Evolutionary conservation across 2,329 filamentous ascomycete genomes (phyloP), one percentile per base, ranked within the genome.

Genomic region (Neofusicoccum sp.): DNA sequence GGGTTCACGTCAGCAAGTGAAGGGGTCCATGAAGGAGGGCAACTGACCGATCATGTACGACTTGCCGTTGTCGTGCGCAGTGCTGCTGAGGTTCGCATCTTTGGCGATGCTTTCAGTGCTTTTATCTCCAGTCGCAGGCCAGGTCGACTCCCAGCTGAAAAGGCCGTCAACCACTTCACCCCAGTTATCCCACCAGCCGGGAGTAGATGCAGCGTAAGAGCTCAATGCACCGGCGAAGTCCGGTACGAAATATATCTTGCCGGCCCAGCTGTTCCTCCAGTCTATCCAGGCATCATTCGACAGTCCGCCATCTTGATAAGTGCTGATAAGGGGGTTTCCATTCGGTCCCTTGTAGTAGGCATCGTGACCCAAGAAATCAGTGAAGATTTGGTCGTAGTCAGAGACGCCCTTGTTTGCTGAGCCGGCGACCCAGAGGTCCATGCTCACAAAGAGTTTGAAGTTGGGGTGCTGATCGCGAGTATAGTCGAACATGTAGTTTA

Each of bases 111-210:
- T 7, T 9, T 20, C 65, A 65, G 12, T 59, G 20, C 3, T 28
- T 28, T 1, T 26, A 14, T 54, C 24, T 31, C 49, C 49, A 2
- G 24, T 16, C 8, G 9, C 26, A 8, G 74, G 73, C 75, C 75
- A 76, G 12, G 71, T 65, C 2, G 71, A 68, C 64, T 76, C 74
- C 75, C 75, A 76, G 63, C 67, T 75, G 58, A 75, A 75, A 4
- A 75, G 63, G 6, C 74, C 73, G 54, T 76, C 73, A 20, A 76
- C 58, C 3, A 68, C 64, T 51, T 62, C 64, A n/a, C 66, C 66
- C 71, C 73, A 76, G 28, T 65, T 66, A 30, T 66, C 57, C 62
- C 70, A 70, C 63, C 69, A 73, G 2, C 64, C 48, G n/a, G 69
- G 64, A 47, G 68, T 61, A 20, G 20, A 20, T 20, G 20, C 20